Conservation (phyloP, 495 filamentous ascomycete genomes). For the Penicillium coffeae region DNA sequence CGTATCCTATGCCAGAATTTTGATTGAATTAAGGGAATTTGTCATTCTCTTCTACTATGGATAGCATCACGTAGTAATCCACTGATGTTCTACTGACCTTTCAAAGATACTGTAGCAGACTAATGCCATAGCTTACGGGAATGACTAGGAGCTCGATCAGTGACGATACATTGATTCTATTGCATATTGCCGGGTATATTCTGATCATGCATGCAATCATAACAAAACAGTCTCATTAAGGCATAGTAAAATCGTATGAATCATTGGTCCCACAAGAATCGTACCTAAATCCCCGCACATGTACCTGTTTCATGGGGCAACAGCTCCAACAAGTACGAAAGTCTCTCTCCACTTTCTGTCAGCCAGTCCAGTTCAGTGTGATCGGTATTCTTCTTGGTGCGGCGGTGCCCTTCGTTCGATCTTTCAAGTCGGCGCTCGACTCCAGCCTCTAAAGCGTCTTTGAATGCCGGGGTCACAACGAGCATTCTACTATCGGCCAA, state of each 20-base stretch:
- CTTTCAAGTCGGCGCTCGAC: slow-evolving; percentile 58
- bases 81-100: no score
- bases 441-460: slow-evolving; percentile 55
- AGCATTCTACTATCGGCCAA: slow-evolving; percentile 43
- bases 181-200: no score
- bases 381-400: slow-evolving; percentile 29
- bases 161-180: no score
- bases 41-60: no score
- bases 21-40: no score
- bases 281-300: background rate
- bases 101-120: no score
- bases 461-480: slow-evolving; percentile 42
- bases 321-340: slow-evolving; percentile 33
- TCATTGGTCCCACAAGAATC: background rate
- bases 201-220: no score
- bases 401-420: slow-evolving; percentile 44
- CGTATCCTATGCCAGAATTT: background rate
- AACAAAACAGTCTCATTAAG: no score
- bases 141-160: no score
- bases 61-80: no score
- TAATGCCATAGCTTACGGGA: no score
- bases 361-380: slow-evolving; percentile 39
- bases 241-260: no score
- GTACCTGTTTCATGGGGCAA: background rate
- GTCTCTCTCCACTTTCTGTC: slow-evolving; percentile 38